Evolutionary conservation across 176 grass and related monocot genomes (phyloP).

Genomic region (Oryza australiensis): DNA sequence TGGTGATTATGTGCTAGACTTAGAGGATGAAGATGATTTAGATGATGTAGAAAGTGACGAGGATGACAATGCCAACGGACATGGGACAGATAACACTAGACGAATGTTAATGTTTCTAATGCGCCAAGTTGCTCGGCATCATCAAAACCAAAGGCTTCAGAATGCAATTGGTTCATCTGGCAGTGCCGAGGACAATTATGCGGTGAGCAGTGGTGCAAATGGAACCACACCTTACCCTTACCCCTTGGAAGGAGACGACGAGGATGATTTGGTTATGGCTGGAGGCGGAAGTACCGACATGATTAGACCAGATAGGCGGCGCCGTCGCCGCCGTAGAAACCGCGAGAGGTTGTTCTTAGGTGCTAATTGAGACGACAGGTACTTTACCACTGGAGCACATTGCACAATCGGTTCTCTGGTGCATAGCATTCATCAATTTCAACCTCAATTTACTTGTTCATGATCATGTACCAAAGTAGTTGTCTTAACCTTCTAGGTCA

Average conservation of each 20-base stretch:
- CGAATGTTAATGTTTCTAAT: slow-evolving; percentile 82
- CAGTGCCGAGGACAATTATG: slow-evolving; percentile 30
- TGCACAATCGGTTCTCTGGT: slow-evolving; percentile 48
- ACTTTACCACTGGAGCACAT: slow-evolving; percentile 28
- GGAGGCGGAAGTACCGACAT: slow-evolving; percentile 31
- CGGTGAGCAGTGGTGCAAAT: slow-evolving; percentile 37
- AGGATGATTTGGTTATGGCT: slow-evolving; percentile 33
- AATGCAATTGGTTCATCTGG: slow-evolving; percentile 44
- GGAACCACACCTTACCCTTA: slow-evolving; percentile 44
- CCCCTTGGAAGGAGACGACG: slow-evolving; percentile 52
- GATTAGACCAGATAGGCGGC: slow-evolving; percentile 50
- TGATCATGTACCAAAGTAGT: slow-evolving; percentile 58
- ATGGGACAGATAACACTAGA: slow-evolving; percentile 47
- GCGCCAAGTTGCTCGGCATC: slow-evolving; percentile 66
- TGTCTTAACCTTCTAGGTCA: slow-evolving; percentile 46
- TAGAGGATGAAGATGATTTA: slow-evolving; percentile 49
- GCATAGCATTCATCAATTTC: slow-evolving; percentile 55
- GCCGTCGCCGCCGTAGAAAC: slow-evolving; percentile 60
- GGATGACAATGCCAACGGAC: slow-evolving; percentile 44
- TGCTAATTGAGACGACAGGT: slow-evolving; percentile 45
- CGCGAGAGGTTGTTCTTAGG: slow-evolving; percentile 63
- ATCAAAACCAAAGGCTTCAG: slow-evolving; percentile 63
- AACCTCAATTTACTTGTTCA: slow-evolving; percentile 63
- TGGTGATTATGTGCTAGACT: slow-evolving; percentile 79
- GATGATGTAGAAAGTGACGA: slow-evolving; percentile 63